A percentile compares a stretch with the other conserved stretches of the same genome.
These are phyloP conservation scores for Agaricales sp. DNA, from an alignment of 1,284 basidiomycete genomes.

Conservation along the genomic window DNA sequence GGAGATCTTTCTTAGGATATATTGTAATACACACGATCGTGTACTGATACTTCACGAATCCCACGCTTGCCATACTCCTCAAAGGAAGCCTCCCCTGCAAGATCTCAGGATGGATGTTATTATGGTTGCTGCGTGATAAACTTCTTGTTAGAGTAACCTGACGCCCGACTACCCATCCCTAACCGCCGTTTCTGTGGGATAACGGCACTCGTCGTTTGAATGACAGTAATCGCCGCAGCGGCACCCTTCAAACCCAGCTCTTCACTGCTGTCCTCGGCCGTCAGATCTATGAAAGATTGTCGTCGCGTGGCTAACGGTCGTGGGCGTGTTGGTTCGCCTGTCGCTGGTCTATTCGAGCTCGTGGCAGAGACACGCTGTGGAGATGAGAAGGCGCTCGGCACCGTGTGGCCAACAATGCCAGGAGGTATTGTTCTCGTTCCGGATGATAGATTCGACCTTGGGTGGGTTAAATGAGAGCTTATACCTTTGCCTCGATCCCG, in stretches of 20 bases:
- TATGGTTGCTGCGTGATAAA: conserved; percentile 29
- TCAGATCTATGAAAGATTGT: not conserved
- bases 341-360: not conserved
- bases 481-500: no score
- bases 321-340: not conserved
- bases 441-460: not conserved
- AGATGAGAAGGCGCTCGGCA: not conserved
- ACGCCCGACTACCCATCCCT: conserved; percentile 42
- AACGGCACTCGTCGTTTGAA: conserved; percentile 14
- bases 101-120: no score
- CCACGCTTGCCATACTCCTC: no score
- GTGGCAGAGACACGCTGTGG: not conserved
- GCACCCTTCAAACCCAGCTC: not conserved
- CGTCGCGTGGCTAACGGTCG: not conserved
- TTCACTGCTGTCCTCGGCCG: not conserved
- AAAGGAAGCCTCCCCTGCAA: no score
- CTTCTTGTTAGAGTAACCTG: conserved; percentile 56
- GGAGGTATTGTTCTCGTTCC: not conserved
- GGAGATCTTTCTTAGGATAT: no score
- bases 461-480: not conserved
- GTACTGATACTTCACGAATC: not conserved
- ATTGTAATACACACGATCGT: not conserved
- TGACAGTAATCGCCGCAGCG: conserved; percentile 4
- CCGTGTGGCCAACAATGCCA: not conserved
- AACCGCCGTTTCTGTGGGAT: conserved; percentile 35